Conservation (phyloP, 768 basidiomycete species). For the Hirschioporus abietinus region DNA sequence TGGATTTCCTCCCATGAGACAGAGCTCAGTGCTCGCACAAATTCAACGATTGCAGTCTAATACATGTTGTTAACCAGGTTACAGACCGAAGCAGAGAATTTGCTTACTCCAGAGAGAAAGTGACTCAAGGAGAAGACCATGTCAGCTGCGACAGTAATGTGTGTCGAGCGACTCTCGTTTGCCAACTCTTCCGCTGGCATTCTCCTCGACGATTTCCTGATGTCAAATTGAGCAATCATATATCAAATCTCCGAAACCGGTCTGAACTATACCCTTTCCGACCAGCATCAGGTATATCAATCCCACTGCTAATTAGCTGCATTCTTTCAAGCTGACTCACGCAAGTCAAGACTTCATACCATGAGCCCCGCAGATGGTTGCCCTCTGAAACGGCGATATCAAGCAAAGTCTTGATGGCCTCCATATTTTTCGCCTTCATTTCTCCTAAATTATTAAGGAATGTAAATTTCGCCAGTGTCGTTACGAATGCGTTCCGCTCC, state of each 20-base stretch:
- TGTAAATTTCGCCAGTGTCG: slow-evolving; percentile 93
- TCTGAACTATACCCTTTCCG: slow-evolving; percentile 65
- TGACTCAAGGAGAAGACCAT: slow-evolving; percentile 98
- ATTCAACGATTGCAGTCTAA: slow-evolving; percentile 95
- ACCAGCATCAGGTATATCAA: slow-evolving; percentile 74
- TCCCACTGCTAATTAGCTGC: slow-evolving; percentile 92
- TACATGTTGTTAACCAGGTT: slow-evolving; percentile 10
- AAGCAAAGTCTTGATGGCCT: slow-evolving; percentile 91
- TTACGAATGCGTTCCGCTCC: slow-evolving; percentile 97
- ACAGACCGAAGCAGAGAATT: slow-evolving; percentile 4
- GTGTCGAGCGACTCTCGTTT: slow-evolving; percentile 93
- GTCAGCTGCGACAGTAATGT: slow-evolving; percentile 97
- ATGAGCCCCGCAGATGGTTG: slow-evolving; percentile 90
- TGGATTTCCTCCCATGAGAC: slow-evolving; percentile 99
- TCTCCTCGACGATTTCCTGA: slow-evolving; percentile 42
- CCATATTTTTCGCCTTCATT: slow-evolving; percentile 99
- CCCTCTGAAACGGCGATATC: slow-evolving; percentile 97
- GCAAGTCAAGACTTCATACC: slow-evolving; percentile 94
- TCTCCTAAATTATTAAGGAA: slow-evolving; percentile 97
- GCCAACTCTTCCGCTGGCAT: slow-evolving; percentile 89
- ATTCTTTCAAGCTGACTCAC: slow-evolving; percentile 98
- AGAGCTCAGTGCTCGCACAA: slow-evolving; percentile 91
- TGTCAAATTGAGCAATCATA: slow-evolving; percentile 10
- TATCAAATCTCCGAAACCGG: not conserved
- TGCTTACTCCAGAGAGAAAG: slow-evolving; percentile 87